Conservation (phyloP, 2,329 filamentous ascomycete species). For the Sporothrix globosa region DNA sequence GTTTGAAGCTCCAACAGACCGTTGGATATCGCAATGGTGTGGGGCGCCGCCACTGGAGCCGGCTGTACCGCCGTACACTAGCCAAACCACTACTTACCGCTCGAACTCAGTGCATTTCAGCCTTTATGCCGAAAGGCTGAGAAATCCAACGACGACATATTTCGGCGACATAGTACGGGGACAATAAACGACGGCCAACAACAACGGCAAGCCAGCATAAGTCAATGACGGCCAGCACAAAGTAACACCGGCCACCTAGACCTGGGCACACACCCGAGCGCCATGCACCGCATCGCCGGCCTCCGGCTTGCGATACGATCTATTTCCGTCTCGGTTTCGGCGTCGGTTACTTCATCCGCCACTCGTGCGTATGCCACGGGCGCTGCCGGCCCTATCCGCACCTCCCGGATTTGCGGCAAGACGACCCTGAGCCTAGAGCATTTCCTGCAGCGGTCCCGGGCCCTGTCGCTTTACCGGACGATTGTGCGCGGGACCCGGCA, state of each 20-base stretch:
- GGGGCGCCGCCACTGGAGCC: not conserved
- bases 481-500: slow-evolving; percentile 59
- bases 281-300: slow-evolving; percentile 12
- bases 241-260: not conserved
- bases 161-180: not conserved
- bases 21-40: not conserved
- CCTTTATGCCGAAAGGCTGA: slow-evolving; percentile 7
- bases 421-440: slow-evolving; percentile 59
- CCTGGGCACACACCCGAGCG: not conserved
- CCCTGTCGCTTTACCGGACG: slow-evolving; percentile 60
- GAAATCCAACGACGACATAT: not conserved
- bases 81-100: slow-evolving; percentile 16
- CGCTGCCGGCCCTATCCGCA: slow-evolving; percentile 36
- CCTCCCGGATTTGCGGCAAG: slow-evolving; percentile 44
- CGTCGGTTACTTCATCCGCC: not conserved
- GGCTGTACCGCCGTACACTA: slow-evolving; percentile 4
- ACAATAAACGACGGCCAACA: not conserved
- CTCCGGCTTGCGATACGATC: not conserved
- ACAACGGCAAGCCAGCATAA: not conserved
- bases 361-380: slow-evolving; percentile 44
- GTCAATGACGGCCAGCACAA: not conserved
- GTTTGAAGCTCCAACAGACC: not conserved
- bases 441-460: slow-evolving; percentile 63
- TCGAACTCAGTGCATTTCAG: slow-evolving; percentile 17
- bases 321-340: not conserved